Evolutionary conservation across 352 stramenopile genomes (phyloP).

Genomic region (Salisapilia sapeloensis): DNA sequence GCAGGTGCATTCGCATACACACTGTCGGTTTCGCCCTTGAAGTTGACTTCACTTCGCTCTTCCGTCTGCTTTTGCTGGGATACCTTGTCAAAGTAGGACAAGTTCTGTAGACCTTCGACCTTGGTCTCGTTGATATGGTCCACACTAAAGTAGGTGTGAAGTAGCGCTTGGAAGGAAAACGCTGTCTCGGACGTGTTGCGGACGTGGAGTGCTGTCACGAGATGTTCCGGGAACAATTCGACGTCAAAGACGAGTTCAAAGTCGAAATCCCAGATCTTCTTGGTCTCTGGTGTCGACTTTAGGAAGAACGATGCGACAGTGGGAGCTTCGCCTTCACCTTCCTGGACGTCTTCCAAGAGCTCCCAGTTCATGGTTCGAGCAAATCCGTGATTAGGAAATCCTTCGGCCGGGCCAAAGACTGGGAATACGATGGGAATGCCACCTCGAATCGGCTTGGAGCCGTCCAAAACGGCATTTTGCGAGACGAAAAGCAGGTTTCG

Average conservation of each 20-base stretch:
- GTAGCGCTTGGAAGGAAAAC: constrained; percentile 87
- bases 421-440: constrained; percentile 94
- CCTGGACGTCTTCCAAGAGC: constrained; percentile 20
- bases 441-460: constrained; percentile 88
- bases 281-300: constrained; percentile 14
- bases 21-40: constrained; percentile 75
- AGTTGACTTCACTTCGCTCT: constrained; percentile 33
- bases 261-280: constrained; percentile 53
- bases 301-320: constrained; percentile 51
- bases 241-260: constrained; percentile 79
- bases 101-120: constrained; percentile 78
- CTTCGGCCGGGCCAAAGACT: constrained; percentile 82
- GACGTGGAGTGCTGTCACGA: constrained; percentile 82
- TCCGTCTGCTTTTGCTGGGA: constrained; percentile 33
- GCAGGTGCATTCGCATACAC: constrained; percentile 70
- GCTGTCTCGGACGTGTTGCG: constrained; percentile 73
- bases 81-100: constrained; percentile 84
- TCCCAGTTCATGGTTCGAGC: constrained; percentile 64
- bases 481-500: constrained; percentile 89
- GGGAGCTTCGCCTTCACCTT: constrained; percentile 16
- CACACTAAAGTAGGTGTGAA: constrained; percentile 90
- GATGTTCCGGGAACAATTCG: constrained; percentile 52
- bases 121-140: constrained; percentile 47
- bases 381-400: constrained; percentile 90
- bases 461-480: constrained; percentile 76